Evolutionary conservation across 2,329 filamentous ascomycete genomes (phyloP), one percentile per base, ranked within the genome.

Genomic region (Exophiala viscosa): DNA sequence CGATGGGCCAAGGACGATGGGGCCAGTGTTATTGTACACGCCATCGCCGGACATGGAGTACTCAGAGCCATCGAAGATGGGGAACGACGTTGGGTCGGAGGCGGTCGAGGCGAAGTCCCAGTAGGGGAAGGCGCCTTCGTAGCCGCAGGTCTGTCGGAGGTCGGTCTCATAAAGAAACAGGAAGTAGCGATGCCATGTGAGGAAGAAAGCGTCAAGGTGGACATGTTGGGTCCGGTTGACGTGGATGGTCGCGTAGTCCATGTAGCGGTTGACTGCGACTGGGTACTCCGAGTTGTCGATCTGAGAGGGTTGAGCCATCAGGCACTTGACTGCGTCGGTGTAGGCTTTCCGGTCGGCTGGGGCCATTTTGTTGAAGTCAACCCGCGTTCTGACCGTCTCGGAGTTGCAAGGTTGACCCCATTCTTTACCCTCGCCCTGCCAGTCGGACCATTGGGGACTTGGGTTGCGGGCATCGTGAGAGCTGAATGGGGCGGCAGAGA

Each of bases 171-270:
- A 76, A 5, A 70, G 63, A 50, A 62, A 68, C 44, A 71, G 64
- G 59, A 71, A 74, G 52, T 73, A 72, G 23, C 74, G 68, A 52
- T 76, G 75, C 72, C 73, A 75, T 31, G 69, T 67, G 32, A 76
- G 63, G 62, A 76, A 73, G 60, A 64, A 64, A 20, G 65, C 66
- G 50, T 65, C 51, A 15, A 55, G 64, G 41, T 73, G 71, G 41
- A 73, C 68, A 33, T 58, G 63, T 14, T 65, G 55, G 3, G 69
- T 70, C 41, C 67, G 62, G 43, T 67, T 63, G 31, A 70, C 69
- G 46, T 74, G 72, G n/a, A 65, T 64, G 15, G 64, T 69, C 5
- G 69, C 66, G 54, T 73, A 73, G 55, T 74, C 72, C 59, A 74
- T 70, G 58, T 64, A 66, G 44, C 67, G 61, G 35, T 50, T 67